Conservation (phyloP, 768 basidiomycete species). For the Russula sp. region DNA sequence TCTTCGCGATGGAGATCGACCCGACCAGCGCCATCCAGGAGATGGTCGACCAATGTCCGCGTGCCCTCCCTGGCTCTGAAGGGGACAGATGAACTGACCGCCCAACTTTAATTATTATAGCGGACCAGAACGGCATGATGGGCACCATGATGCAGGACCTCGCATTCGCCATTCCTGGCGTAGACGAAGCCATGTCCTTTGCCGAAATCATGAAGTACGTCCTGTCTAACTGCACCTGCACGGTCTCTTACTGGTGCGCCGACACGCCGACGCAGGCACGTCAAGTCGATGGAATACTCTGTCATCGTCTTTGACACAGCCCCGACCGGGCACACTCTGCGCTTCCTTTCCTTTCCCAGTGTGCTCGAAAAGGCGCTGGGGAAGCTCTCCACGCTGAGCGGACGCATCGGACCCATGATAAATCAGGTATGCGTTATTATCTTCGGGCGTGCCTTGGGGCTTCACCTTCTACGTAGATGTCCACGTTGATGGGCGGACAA, state of each 20-base stretch:
- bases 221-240: too few relatives aligned
- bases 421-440: conserved; percentile 46
- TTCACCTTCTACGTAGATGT: conserved; percentile 52
- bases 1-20: conserved; percentile 99
- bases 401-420: conserved; percentile 95
- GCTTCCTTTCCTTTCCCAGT: conserved; percentile 97
- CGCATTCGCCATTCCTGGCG: conserved; percentile 97
- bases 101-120: conserved; percentile 31
- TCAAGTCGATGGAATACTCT: conserved; percentile 99
- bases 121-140: conserved; percentile 91
- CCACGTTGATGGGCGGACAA: conserved; percentile 91
- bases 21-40: conserved; percentile 96
- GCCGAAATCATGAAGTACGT: conserved; percentile 99
- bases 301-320: conserved; percentile 99
- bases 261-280: conserved; percentile 54
- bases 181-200: conserved; percentile 99
- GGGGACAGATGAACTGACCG: neutral
- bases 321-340: conserved; percentile 95
- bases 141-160: conserved; percentile 99
- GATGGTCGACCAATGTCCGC: conserved; percentile 93
- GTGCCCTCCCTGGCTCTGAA: neutral
- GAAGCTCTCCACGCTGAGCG: conserved; percentile 89
- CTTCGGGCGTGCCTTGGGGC: neutral
- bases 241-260: neutral
- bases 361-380: conserved; percentile 96